These are phyloP conservation scores for Emmonsiellopsis sp. DNA, from an alignment of 2,329 filamentous ascomycete species.

Conservation along the genomic window DNA sequence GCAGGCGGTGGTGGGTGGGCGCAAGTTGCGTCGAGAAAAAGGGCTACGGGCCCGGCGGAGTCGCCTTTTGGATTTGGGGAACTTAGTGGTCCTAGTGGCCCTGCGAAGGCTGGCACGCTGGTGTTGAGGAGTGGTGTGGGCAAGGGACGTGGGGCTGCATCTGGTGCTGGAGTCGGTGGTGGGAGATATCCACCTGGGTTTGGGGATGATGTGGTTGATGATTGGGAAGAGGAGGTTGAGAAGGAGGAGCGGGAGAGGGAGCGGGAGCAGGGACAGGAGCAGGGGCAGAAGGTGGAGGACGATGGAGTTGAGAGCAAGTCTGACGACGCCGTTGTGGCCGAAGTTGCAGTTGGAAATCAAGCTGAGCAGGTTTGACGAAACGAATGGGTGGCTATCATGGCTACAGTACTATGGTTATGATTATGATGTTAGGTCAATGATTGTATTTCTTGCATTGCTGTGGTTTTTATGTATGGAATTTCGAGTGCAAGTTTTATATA, in stretches of 20 bases:
- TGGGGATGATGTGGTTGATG: slow-evolving; percentile 30
- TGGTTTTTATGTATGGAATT: too few species aligned
- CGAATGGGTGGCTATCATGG: too few species aligned
- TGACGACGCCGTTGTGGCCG: background rate
- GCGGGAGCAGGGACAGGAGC: background rate
- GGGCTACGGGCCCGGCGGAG: slow-evolving; percentile 11
- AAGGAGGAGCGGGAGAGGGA: slow-evolving; percentile 28
- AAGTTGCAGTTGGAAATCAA: background rate
- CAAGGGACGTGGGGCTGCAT: background rate
- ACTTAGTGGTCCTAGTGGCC: background rate
- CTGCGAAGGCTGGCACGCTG: slow-evolving; percentile 9
- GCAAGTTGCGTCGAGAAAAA: slow-evolving; percentile 29
- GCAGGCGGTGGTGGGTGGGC: slow-evolving; percentile 26
- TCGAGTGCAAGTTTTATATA: too few species aligned
- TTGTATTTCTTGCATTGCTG: too few species aligned
- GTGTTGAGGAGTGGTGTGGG: slow-evolving; percentile 13
- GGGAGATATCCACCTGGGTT: slow-evolving; percentile 19
- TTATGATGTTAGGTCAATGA: too few species aligned
- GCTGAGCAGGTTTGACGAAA: background rate
- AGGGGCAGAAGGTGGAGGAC: background rate
- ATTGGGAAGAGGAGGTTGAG: slow-evolving; percentile 38
- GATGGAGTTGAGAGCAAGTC: background rate
- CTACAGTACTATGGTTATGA: too few species aligned
- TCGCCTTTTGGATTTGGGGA: slow-evolving; percentile 19
- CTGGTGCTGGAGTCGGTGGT: slow-evolving; percentile 16